Base-by-base conservation (phyloP, 768 basidiomycete species). In the Naganishia vaughanmartiniae region DNA sequence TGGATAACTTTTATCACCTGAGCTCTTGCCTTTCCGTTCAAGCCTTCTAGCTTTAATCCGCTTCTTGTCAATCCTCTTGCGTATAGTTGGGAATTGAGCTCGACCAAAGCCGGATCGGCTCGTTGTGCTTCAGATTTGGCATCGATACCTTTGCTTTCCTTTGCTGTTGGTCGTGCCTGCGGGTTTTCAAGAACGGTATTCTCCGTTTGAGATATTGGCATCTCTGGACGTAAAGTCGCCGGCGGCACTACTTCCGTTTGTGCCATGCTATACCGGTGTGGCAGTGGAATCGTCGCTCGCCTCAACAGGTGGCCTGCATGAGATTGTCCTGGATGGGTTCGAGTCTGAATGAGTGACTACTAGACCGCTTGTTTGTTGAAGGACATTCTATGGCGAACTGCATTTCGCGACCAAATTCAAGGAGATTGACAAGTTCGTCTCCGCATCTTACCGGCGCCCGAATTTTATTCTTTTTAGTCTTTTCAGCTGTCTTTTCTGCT, bases 41-140 rank as follows among this genome's bases (percentile, higher is more conserved):
- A 65, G 15, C 66, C 73, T 4, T 70, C 55, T 4, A 75, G 67
- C 21, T 74, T 69, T 21, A 75, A 51, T 0, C 69, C 51, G 26
- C 55, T 26, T 31, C 66, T 72, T 1, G 73, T 69, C 33, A 74
- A 65, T 42, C 75, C 75, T 39, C 72, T 72, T 14, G 75, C 69
- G 39, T 66, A 45, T 34, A 75, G 71, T 34, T 75, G 72, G 33
- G 70, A 28, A 55, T 74, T 75, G 63, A 75, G 69, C n/a, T 73
- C 68, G 10, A 53, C 30, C 46, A 69, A 42, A 5, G 60, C 60
- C 39, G 60, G 60, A 19, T 42, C 24, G 30, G 60, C 12, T 36
- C 34, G 31, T 19, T 5, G 14, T 21, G 5, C n/a, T 58, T 26
- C 39, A n/a, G 24, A 9, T 36, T 45, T 63, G 36, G 24, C 36